A percentile compares a stretch with the other conserved stretches of the same genome.
Evolutionary conservation across 371 early-diverging fungal genomes (phyloP).

Genomic region (Syncephalastrum sp.): DNA sequence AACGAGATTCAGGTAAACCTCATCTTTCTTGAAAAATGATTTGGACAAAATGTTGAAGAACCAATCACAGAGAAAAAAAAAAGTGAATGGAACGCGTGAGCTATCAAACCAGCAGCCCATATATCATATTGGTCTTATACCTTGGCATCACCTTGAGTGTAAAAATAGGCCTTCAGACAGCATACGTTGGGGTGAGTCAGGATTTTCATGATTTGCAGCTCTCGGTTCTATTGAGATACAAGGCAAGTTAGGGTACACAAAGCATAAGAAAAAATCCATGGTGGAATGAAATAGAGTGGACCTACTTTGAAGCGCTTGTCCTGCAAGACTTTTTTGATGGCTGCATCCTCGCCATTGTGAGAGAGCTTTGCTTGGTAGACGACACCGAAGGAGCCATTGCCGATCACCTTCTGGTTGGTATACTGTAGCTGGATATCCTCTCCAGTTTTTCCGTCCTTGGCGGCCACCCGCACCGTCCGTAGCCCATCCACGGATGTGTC

Average conservation of each 20-base stretch:
- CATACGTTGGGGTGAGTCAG: slow-evolving; percentile 91
- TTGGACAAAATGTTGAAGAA: slow-evolving; percentile 13
- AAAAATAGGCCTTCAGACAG: slow-evolving; percentile 84
- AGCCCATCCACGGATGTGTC: slow-evolving; percentile 8
- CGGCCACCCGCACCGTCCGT: slow-evolving; percentile 39
- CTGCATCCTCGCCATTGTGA: slow-evolving; percentile 73
- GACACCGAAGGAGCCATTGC: slow-evolving; percentile 96
- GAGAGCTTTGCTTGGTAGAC: slow-evolving; percentile 90
- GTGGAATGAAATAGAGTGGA: not conserved
- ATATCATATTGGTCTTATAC: slow-evolving; percentile 23
- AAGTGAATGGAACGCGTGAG: slow-evolving; percentile 2
- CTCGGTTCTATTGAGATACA: slow-evolving; percentile 73
- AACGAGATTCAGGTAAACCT: slow-evolving; percentile 90
- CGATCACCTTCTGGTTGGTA: slow-evolving; percentile 85
- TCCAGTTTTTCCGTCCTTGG: slow-evolving; percentile 83
- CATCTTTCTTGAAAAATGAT: slow-evolving; percentile 67
- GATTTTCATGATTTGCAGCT: slow-evolving; percentile 92
- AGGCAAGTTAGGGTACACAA: no score
- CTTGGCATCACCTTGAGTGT: slow-evolving; percentile 78
- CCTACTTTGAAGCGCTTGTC: slow-evolving; percentile 92
- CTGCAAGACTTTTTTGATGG: slow-evolving; percentile 95
- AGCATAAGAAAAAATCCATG: not conserved
- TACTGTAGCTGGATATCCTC: slow-evolving; percentile 83
- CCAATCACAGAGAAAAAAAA: slow-evolving; percentile 11
- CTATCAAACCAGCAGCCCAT: not conserved